Base-by-base conservation (phyloP, 2,329 filamentous ascomycete genomes). In the Fusarium lateritium region DNA sequence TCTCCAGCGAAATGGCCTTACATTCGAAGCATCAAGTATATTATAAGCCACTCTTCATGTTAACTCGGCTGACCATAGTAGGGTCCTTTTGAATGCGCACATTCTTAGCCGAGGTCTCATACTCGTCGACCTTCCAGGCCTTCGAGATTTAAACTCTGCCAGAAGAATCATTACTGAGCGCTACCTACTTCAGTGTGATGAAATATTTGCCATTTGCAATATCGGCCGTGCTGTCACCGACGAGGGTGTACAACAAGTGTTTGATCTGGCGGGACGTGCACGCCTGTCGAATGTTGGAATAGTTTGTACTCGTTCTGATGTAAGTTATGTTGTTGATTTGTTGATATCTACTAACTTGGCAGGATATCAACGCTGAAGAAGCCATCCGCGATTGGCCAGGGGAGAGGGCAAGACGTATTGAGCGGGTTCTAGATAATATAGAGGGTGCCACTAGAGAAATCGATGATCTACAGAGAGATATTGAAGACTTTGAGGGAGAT, bases 61-160 rank as follows among this genome's bases (percentile, higher is more conserved):
- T 15, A 5, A 6, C 5, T 21, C 36, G 19, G 22, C 52, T 78
- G 14, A 77, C 53, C 24, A 8, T 6, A n/a, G 38, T 24, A 84
- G 82, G 50, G 82, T 86, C 1, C 82, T 75, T 40, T 64, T 80
- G 13, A 80, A 82, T 15, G 79, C 84, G 1, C 73, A 83, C 61
- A 83, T 86, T 19, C 69, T 86, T 10, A 83, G 82, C 57, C 82
- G 80, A 54, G 84, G 84, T 0, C 76, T 86, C 2, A 71, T 85
- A 6, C 76, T 86, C 8, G 83, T 83, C 1, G 84, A 86, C 59
- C 78, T 86, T 1, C 34, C 39, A 14, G 83, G 83, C 0, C 79
- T 86, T 10, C 82, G 81, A 1, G 84, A 86, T 69, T 56, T 80
- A 26, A 85, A 86, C 65, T 75, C 78, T 5, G 83, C 83, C 13